phyloP scores from a whole-genome alignment of 2,329 filamentous ascomycete genomes.

The Colletotrichum lentis region DNA sequence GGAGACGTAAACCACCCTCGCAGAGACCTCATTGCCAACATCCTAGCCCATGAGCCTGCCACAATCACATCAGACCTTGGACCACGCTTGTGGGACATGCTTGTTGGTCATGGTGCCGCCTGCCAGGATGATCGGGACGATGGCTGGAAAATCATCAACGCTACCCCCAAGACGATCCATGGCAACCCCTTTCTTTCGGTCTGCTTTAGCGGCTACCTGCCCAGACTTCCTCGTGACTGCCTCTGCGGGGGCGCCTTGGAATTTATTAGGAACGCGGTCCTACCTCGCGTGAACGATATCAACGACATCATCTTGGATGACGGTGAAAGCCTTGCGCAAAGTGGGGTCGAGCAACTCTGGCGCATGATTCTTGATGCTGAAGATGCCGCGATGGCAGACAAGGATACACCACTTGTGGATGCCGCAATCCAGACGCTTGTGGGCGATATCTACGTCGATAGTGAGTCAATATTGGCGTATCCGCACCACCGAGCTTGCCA shows the following conservation, averaged over 20 bases:
- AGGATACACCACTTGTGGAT: constrained; percentile 54
- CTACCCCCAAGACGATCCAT: constrained; percentile 53
- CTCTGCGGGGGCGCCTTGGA: constrained; percentile 70
- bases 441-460: constrained; percentile 72
- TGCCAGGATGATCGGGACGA: constrained; percentile 68
- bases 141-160: constrained; percentile 74
- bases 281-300: constrained; percentile 56
- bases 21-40: constrained; percentile 63
- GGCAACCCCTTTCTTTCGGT: constrained; percentile 64
- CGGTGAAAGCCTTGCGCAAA: constrained; percentile 60
- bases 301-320: constrained; percentile 60
- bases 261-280: constrained; percentile 65
- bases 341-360: constrained; percentile 79
- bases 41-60: constrained; percentile 68
- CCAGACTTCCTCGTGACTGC: constrained; percentile 62
- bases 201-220: constrained; percentile 66
- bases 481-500: constrained; percentile 60
- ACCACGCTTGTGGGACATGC: constrained; percentile 72
- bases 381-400: constrained; percentile 60
- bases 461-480: constrained; percentile 58
- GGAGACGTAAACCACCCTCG: constrained; percentile 61
- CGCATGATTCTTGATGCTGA: constrained; percentile 77
- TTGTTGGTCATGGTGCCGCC: constrained; percentile 71
- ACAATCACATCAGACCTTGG: constrained; percentile 70
- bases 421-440: constrained; percentile 76